Evolutionary conservation across 2,329 filamentous ascomycete genomes (phyloP).

Genomic region (Ilyonectria mors-panacis): DNA sequence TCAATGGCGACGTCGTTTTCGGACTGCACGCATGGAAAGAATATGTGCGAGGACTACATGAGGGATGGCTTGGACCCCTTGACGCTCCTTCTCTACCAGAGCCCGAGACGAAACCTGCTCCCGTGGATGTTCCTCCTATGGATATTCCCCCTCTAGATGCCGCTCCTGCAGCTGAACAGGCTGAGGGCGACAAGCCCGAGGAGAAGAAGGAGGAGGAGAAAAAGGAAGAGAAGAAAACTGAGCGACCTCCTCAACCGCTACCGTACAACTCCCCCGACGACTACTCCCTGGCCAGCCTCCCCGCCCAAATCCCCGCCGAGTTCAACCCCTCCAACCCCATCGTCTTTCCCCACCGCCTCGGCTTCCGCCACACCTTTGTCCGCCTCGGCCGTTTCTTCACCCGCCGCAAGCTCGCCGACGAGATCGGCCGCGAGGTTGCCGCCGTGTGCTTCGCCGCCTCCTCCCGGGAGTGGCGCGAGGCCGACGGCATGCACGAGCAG

Average conservation of each 20-base stretch:
- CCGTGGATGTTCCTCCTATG: constrained; percentile 31
- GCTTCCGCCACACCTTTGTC: constrained; percentile 90
- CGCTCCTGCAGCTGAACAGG: constrained; percentile 42
- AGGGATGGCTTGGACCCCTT: constrained; percentile 94
- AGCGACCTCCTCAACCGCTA: constrained; percentile 73
- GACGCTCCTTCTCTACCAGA: constrained; percentile 67
- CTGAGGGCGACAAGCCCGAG: constrained; percentile 56
- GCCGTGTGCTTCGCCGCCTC: constrained; percentile 81
- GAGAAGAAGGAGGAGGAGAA: constrained; percentile 57
- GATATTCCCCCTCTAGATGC: constrained; percentile 35
- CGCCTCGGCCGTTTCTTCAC: constrained; percentile 91
- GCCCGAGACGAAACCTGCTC: constrained; percentile 42
- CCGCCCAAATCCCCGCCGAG: constrained; percentile 75
- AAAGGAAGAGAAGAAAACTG: constrained; percentile 68
- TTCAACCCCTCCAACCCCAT: constrained; percentile 83
- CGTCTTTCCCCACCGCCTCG: constrained; percentile 89
- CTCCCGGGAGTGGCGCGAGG: constrained; percentile 65
- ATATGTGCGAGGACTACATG: constrained; percentile 92
- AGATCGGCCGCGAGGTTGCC: constrained; percentile 89
- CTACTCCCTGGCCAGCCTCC: constrained; percentile 78
- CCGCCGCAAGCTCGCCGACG: constrained; percentile 86
- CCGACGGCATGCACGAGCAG: constrained; percentile 57
- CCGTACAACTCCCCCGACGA: constrained; percentile 82
- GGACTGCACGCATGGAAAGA: constrained; percentile 98
- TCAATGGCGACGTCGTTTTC: constrained; percentile 88